phyloP scores from a whole-genome alignment of 78 protist genomes.

The Pelomyxa schiedti region DNA sequence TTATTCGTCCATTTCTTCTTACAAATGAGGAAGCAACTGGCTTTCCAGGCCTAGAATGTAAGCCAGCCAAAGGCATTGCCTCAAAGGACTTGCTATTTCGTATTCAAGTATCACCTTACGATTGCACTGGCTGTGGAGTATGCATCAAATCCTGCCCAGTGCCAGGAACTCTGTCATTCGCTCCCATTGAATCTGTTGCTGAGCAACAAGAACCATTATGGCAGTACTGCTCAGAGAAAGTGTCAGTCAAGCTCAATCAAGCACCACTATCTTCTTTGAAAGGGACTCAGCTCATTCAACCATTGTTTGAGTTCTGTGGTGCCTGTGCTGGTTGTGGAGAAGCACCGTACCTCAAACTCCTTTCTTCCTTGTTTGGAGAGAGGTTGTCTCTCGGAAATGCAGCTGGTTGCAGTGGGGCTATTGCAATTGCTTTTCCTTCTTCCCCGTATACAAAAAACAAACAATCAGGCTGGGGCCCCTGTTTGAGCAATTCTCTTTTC shows the following conservation, averaged over 20 bases:
- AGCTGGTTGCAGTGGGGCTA: constrained; percentile 63
- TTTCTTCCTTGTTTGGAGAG: constrained; percentile 60
- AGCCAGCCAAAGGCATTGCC: background rate
- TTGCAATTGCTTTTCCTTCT: constrained; percentile 27
- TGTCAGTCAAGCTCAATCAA: background rate
- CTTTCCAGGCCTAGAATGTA: background rate
- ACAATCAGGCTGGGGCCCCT: constrained; percentile 54
- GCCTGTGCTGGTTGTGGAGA: constrained; percentile 76
- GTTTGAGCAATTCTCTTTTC: constrained; percentile 64
- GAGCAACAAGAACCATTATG: constrained; percentile 5
- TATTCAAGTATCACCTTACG: constrained; percentile 51
- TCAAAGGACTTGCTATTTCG: constrained; percentile 5
- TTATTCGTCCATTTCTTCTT: constrained; percentile 43
- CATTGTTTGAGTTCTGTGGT: constrained; percentile 55
- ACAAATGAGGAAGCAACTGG: constrained; percentile 6
- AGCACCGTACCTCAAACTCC: constrained; percentile 53
- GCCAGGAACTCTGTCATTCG: constrained; percentile 26
- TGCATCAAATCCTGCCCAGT: constrained; percentile 59
- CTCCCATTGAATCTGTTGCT: constrained; percentile 17
- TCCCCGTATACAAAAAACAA: constrained; percentile 45
- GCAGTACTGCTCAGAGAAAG: constrained; percentile 1
- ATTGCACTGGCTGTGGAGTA: constrained; percentile 58
- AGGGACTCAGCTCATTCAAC: constrained; percentile 47
- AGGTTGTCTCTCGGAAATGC: constrained; percentile 61
- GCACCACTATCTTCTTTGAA: no score